These are phyloP conservation scores for Mollisia scopiformis DNA, from an alignment of 2,329 filamentous ascomycete species.

Conservation along the genomic window DNA sequence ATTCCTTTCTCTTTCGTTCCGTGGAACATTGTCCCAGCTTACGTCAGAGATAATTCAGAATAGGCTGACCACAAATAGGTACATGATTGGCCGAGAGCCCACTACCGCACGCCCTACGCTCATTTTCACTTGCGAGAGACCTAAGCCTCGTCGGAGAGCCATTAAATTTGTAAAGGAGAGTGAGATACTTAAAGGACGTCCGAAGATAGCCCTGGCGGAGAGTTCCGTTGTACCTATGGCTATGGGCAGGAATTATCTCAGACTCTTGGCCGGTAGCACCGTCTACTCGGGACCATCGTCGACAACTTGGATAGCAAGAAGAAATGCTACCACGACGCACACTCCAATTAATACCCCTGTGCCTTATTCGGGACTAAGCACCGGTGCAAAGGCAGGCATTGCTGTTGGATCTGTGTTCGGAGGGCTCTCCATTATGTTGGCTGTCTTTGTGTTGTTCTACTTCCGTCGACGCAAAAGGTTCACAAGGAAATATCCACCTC, in stretches of 20 bases:
- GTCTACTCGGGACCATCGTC: not conserved
- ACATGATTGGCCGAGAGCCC: constrained; percentile 1
- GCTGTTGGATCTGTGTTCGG: not conserved
- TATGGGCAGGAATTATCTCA: not conserved
- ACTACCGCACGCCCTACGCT: not conserved
- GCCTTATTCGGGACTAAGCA: not conserved
- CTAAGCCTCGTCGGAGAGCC: constrained; percentile 4
- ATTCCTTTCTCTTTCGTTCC: too few species aligned
- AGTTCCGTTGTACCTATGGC: not conserved
- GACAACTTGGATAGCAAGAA: not conserved
- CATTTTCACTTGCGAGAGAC: constrained; percentile 1
- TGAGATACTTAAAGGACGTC: constrained; percentile 4
- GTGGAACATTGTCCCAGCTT: too few species aligned
- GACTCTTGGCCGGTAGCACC: not conserved
- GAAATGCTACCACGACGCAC: not conserved
- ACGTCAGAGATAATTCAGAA: too few species aligned
- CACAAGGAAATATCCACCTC: too few species aligned
- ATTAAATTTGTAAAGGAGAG: constrained; percentile 8
- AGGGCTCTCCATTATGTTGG: not conserved
- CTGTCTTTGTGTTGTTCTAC: too few species aligned
- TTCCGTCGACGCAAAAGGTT: too few species aligned
- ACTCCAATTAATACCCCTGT: not conserved
- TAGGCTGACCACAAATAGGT: too few species aligned
- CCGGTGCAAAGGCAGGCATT: not conserved
- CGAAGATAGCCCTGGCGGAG: constrained; percentile 2